Base-by-base conservation (phyloP, 2,329 filamentous ascomycete genomes). In the Delphinella strobiligena region DNA sequence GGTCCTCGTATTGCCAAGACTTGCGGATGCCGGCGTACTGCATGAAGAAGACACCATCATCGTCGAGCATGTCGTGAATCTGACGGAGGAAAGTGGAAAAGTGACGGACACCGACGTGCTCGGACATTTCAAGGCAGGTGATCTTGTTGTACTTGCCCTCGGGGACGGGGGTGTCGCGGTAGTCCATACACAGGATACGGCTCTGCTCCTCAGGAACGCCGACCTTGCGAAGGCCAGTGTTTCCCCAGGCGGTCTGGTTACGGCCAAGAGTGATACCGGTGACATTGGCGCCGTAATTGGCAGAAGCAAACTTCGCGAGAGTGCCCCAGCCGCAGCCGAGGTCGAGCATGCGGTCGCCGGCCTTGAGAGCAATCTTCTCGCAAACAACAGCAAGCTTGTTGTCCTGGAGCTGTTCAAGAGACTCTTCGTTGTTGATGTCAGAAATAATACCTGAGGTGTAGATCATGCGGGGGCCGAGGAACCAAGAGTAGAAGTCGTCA, bases 271-370 rank as follows among this genome's bases (percentile, higher is more conserved):
- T 96, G 60, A 96, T 75, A 70, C 91, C 91, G 34, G 85, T 91
- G 45, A 79, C 82, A 39, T 80, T 70, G 43, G 84, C 85, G 47
- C 85, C 87, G 60, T 93, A 95, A 73, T 94, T 87, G 61, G 83
- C 80, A 50, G 81, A 89, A 52, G 91, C 91, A 56, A 88, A 96
- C 56, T 86, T 86, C 56, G 87, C 82, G 43, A 98, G 81, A 24
- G 91, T 96, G 56, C 91, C 91, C 91, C 91, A 98, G 52, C 91
- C 91, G 60, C 89, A 96, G 58, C 91, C 91, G 56, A 98, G 93
- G 56, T 96, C 91, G 44, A 96, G 81, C 64, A 96, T 67, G 40
- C 64, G 74, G 60, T 96, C 88, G 52, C 80, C 86, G 50, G 78
- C 65, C 67, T 91, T 72, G 44, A 96, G 71, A 34, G 71, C 80